Base-by-base conservation (phyloP, 2,329 filamentous ascomycete species). In the Monosporascus sp. region DNA sequence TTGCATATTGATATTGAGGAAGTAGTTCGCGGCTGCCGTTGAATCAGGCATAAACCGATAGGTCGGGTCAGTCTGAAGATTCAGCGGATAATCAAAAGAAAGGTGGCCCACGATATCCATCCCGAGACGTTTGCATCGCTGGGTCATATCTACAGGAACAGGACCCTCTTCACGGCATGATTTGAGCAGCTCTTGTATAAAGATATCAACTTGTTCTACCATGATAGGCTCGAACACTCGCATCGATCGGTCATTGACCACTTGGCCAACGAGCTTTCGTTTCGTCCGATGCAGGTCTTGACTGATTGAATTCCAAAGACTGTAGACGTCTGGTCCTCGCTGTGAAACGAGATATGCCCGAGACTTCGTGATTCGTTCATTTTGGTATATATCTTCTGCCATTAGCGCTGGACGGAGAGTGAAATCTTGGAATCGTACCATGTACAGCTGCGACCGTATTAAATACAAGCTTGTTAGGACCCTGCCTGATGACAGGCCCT, bases 351-450 rank as follows among this genome's bases (percentile, higher is more conserved):
- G 52, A 44, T 57, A 57, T 11, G n/a, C 47, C 7, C 40, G 37
- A 9, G 52, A 49, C 15, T 57, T 57, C 2, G 50, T 57, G 28
- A 57, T 37, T 9, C 37, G 8, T 20, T 52, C 46, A 38, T 55
- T 57, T 15, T 51, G 52, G 18, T 55, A 57, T 31, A 57, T 57
- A 24, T 51, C 52, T 56, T 15, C 37, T 38, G 47, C 31, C 18
- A 17, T 51, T 49, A 50, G 15, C 11, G 9, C 1, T 14, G 31
- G 14, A 35, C 31, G 9, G 31, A 17, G 11, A 48, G 38, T 26
- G 4, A 22, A 22, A 11, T 17, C 17, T 44, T 20, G 7, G 26
- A 26, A 2, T 17, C 9, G 48, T 41, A 51, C 52, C 48, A 35
- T 41, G 35, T 20, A 51, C 31, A 37, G 52, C 52, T 18, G 46